Evolutionary conservation across 495 filamentous ascomycete species (phyloP), one percentile per base, ranked within the genome.

Genomic region (Parathielavia hyrcaniae): DNA sequence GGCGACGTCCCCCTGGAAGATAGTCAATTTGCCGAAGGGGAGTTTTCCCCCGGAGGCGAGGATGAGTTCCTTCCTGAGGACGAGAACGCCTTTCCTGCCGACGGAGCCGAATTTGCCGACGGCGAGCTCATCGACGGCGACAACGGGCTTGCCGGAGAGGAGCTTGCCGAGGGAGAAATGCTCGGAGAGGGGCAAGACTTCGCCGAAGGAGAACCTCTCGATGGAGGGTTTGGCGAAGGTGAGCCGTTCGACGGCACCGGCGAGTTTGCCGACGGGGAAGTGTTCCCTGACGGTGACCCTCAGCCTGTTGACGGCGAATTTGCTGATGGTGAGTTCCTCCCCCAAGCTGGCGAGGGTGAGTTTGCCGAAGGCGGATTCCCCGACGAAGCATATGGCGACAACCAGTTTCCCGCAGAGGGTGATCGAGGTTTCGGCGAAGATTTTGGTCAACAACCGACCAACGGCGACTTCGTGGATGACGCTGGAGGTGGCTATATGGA

Each of bases 291-390:
- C n/a, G n/a, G n/a, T n/a, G n/a, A n/a, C n/a, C 45, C 45, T 9
- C 22, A 47, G 26, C 22, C 26, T 26, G 26, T 47, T 8, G 22
- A 39, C 16, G 50, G 23, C 2, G 50, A 52, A 7, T 41, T 40
- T 49, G 57, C 23, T 23, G 56, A 41, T 14, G 56, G 49, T 43
- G 49, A 55, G 26, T 44, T 55, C 30, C 35, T 30, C 17, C 36
- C 32, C 4, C 45, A 50, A n/a, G n/a, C n/a, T n/a, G n/a, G n/a
- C n/a, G n/a, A 20, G 0, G 51, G 35, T 1, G 52, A 38, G 7
- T 51, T 56, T 22, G 46, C 38, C 5, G 52, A 51, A 8, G 53
- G 41, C 11, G 53, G 47, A 17, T 22, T 30, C 48, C 17, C 30
- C 40, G 26, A 51, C 8, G 47, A 26, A 13, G 52, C 41, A 14